phyloP scores from a whole-genome alignment of 768 basidiomycete genomes.

The Boletus patriciae region DNA sequence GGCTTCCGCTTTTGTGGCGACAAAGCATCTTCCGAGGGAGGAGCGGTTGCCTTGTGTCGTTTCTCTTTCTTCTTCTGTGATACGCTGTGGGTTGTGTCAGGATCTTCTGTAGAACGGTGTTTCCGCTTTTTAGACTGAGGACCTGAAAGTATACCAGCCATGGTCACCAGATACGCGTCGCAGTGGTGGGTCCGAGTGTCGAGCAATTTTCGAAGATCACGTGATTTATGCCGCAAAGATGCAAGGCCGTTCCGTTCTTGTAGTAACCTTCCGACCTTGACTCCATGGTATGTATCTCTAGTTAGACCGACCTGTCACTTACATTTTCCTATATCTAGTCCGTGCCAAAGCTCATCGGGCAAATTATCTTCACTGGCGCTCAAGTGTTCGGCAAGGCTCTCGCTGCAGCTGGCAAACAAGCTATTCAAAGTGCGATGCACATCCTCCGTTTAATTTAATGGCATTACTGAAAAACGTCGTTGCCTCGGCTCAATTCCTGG shows the following conservation, averaged over 20 bases:
- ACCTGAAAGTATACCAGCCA: conserved; percentile 9
- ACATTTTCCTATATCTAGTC: conserved; percentile 50
- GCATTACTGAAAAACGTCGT: neutral
- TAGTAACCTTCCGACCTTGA: conserved; percentile 2
- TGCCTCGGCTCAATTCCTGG: neutral
- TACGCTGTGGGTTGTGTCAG: conserved; percentile 20
- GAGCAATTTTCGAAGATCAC: conserved; percentile 22
- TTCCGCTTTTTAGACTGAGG: conserved; percentile 53
- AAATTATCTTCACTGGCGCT: conserved; percentile 73
- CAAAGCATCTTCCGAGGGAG: conserved; percentile 9
- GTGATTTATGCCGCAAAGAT: conserved; percentile 6
- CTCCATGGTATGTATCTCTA: conserved; percentile 21
- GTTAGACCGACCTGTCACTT: neutral
- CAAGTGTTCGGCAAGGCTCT: conserved; percentile 92
- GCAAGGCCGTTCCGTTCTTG: neutral
- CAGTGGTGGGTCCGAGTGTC: too few species aligned
- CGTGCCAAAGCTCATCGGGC: conserved; percentile 73
- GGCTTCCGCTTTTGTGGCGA: conserved; percentile 17
- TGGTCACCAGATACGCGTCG: neutral
- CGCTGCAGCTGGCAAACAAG: conserved; percentile 86
- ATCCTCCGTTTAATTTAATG: neutral
- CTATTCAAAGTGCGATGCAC: conserved; percentile 76
- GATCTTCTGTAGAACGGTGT: conserved; percentile 29
- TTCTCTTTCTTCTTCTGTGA: conserved; percentile 40
- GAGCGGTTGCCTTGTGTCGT: conserved; percentile 19